Base-by-base conservation (phyloP, 2,329 filamentous ascomycete species). In the Niveomyces coronatus region DNA sequence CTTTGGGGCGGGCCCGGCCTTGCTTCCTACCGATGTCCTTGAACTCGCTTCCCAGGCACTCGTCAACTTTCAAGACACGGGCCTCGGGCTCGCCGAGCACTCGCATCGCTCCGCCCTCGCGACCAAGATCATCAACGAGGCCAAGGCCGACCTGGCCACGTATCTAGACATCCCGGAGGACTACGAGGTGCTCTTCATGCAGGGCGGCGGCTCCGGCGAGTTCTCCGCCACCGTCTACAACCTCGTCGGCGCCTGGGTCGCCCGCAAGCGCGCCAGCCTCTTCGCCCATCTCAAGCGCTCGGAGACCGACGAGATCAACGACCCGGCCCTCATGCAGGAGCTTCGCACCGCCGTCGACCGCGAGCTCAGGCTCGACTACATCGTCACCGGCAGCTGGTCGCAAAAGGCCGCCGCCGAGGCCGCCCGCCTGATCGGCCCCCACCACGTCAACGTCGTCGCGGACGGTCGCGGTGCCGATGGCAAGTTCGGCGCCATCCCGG, bases 1-100 rank as follows among this genome's bases (percentile, higher is more conserved):
- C 63, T 94, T 94, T 51, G 87, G 88, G 44, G 88, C 89, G 37
- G 89, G 89, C 45, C 89, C 89, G 34, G 87, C 89, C n/a, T 68
- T 77, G 22, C 71, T 96, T 14, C 88, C 88, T 17, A 93, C 85
- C 10, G 63, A 75, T 4, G 84, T 95, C 16, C 74, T 95, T 35
- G 77, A 91, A 58, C 70, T 68, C 31, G 87, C 85, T 35, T 78
- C 86, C 2, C 59, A 76, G 55, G 83, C 84, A 2, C 77, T 96
- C 4, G 61, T 94, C 47, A 83, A 95, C 68, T 94, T 78, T 67
- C 68, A 89, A 32, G 69, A 75, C 56, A 85, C 78, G 27, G 89
- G 89, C 41, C 71, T 95, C 39, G 87, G 87, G 37, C 73, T 35
- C 30, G 85, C 84, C 45, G 89, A 96, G 62, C 85, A 93, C 57